Percentiles rank a stretch among this genome's conserved stretches.
phyloP scores from a whole-genome alignment of 345 rosid genomes.

The Citrus sp. region DNA sequence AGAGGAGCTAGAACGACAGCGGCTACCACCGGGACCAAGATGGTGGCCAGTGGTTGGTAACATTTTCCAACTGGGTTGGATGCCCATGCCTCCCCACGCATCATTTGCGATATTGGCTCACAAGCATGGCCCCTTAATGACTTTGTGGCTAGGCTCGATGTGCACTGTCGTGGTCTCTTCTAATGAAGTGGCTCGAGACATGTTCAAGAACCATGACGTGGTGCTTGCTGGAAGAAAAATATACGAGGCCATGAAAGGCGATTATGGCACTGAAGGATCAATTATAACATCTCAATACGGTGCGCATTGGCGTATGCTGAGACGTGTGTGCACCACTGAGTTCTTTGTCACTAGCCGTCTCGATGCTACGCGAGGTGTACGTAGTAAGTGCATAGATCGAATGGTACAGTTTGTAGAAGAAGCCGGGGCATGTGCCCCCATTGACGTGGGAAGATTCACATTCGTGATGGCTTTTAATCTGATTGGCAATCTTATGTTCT shows the following conservation, averaged over 20 bases:
- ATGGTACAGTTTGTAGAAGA: slow-evolving; percentile 50
- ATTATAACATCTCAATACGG: slow-evolving; percentile 79
- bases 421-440: slow-evolving; percentile 39
- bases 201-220: slow-evolving; percentile 73
- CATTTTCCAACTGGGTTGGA: slow-evolving; percentile 51
- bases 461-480: slow-evolving; percentile 73
- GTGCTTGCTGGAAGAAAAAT: slow-evolving; percentile 73
- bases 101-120: slow-evolving; percentile 48
- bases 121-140: slow-evolving; percentile 66
- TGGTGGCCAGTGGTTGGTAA: slow-evolving; percentile 68
- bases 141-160: slow-evolving; percentile 75
- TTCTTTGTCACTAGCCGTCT: slow-evolving; percentile 64
- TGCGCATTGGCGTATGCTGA: slow-evolving; percentile 65
- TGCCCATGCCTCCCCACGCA: slow-evolving; percentile 37
- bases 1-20: slow-evolving; percentile 13
- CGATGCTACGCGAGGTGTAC: slow-evolving; percentile 45
- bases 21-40: slow-evolving; percentile 68
- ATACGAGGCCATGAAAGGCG: slow-evolving; percentile 75
- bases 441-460: slow-evolving; percentile 60
- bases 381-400: slow-evolving; percentile 44
- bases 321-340: slow-evolving; percentile 61
- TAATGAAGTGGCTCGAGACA: slow-evolving; percentile 53
- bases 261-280: slow-evolving; percentile 51
- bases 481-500: slow-evolving; percentile 66
- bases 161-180: slow-evolving; percentile 71